phyloP scores from a whole-genome alignment of 331 rosid genomes.

The Ulmus americana region DNA sequence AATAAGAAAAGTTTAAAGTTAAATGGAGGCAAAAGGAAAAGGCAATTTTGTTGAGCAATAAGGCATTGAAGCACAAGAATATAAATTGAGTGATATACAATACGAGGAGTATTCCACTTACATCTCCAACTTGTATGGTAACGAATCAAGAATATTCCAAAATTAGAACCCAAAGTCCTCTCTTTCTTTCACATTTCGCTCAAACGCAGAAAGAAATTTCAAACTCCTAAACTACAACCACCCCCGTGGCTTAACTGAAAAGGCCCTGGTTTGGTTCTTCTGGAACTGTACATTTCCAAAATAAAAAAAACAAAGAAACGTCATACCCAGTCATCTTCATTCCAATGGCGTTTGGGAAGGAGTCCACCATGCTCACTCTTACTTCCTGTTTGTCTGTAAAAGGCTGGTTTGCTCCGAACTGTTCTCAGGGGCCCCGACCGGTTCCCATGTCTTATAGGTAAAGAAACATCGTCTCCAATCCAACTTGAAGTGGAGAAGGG shows the following conservation, averaged over 20 bases:
- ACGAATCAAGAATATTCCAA: constrained; percentile 49
- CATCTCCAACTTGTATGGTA: constrained; percentile 45
- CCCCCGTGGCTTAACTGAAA: constrained; percentile 22
- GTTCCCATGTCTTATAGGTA: constrained; percentile 62
- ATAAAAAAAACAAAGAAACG: constrained; percentile 22
- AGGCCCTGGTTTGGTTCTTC: constrained; percentile 29
- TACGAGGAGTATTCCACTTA: constrained; percentile 43
- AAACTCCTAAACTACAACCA: constrained; percentile 36
- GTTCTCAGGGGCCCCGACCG: constrained; percentile 80
- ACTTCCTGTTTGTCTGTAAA: constrained; percentile 54
- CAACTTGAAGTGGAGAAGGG: constrained; percentile 61
- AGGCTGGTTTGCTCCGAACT: constrained; percentile 53
- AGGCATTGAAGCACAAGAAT: constrained; percentile 26
- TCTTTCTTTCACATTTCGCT: constrained; percentile 22
- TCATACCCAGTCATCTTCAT: constrained; percentile 44
- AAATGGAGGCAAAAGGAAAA: not conserved
- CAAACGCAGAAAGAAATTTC: constrained; percentile 30
- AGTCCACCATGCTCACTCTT: constrained; percentile 63
- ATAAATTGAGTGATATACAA: constrained; percentile 24
- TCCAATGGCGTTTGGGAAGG: constrained; percentile 45
- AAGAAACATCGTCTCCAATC: constrained; percentile 43
- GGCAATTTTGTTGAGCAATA: constrained; percentile 1
- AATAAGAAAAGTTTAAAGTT: no score
- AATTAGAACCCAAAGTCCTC: constrained; percentile 45
- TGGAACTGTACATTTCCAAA: constrained; percentile 57